Conservation (phyloP, 2,329 filamentous ascomycete genomes). For the Biscogniauxia marginata region DNA sequence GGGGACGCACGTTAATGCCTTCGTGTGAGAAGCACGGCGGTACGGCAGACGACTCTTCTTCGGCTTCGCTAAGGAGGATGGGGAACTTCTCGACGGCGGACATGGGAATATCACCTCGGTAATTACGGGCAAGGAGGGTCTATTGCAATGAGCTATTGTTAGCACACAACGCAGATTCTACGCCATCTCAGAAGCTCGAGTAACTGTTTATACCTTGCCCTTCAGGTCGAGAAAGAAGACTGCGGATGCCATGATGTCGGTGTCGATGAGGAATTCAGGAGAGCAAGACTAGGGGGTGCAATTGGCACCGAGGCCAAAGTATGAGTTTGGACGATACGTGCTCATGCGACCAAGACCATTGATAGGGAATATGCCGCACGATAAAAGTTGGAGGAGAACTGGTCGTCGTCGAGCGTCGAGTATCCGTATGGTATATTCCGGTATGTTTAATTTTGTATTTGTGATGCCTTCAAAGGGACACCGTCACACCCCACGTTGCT, state of each 20-base stretch:
- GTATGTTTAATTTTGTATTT: no score
- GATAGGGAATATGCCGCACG: not conserved
- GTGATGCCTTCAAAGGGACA: not conserved
- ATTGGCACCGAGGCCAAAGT: slow-evolving; percentile 32
- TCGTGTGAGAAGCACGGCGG: slow-evolving; percentile 98
- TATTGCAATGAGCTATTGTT: slow-evolving; percentile 38
- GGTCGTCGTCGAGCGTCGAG: not conserved
- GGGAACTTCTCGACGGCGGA: slow-evolving; percentile 98
- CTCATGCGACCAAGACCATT: slow-evolving; percentile 16
- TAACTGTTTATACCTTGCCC: slow-evolving; percentile 77
- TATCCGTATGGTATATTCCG: no score
- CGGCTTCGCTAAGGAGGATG: slow-evolving; percentile 90
- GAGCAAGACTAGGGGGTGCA: slow-evolving; percentile 23
- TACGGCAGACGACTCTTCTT: slow-evolving; percentile 97
- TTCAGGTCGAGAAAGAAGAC: slow-evolving; percentile 99
- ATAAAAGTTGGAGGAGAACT: not conserved
- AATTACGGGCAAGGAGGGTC: slow-evolving; percentile 98
- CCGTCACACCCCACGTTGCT: slow-evolving; percentile 14
- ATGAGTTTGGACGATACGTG: slow-evolving; percentile 10
- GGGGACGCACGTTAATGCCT: slow-evolving; percentile 82
- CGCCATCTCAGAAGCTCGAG: not conserved
- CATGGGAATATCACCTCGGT: slow-evolving; percentile 98
- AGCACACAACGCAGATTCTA: not conserved
- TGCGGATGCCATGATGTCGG: slow-evolving; percentile 81
- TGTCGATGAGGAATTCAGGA: slow-evolving; percentile 23